Conservation (phyloP, 805 yeast genomes). For the Spathaspora arborariae region DNA sequence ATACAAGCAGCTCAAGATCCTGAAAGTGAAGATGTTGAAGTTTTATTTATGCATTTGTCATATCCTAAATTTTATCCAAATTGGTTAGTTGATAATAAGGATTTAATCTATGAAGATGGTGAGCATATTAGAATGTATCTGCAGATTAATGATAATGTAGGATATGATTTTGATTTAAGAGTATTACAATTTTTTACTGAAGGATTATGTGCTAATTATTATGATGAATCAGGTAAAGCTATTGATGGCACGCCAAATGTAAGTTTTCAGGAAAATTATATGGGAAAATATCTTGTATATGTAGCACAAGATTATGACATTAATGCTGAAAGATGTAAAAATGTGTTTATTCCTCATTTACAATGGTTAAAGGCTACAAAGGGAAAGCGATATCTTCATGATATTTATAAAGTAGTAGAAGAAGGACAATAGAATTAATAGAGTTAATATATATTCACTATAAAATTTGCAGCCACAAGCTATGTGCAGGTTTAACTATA, state of each 20-base stretch:
- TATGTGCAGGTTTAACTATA: too few species aligned
- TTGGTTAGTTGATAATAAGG: constrained; percentile 32
- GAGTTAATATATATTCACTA: background rate
- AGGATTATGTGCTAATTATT: constrained; percentile 35
- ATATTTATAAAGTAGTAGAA: constrained; percentile 10
- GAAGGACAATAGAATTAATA: background rate
- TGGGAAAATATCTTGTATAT: constrained; percentile 30
- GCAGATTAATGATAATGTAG: constrained; percentile 29
- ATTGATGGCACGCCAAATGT: constrained; percentile 19
- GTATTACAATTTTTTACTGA: constrained; percentile 36
- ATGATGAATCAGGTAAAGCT: constrained; percentile 22
- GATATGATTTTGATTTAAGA: constrained; percentile 42
- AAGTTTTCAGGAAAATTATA: constrained; percentile 22
- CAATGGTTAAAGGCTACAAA: constrained; percentile 38
- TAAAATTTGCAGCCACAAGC: too few species aligned
- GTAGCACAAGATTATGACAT: constrained; percentile 19
- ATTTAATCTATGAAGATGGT: constrained; percentile 29
- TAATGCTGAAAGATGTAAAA: constrained; percentile 26
- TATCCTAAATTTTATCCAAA: constrained; percentile 47
- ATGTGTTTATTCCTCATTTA: constrained; percentile 39
- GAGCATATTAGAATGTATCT: constrained; percentile 41
- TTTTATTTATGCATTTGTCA: constrained; percentile 54
- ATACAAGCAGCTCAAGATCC: constrained; percentile 13
- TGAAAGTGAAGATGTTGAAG: constrained; percentile 9
- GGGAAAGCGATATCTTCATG: constrained; percentile 5